Evolutionary conservation across 768 basidiomycete species (phyloP).

Genomic region (Chalciporus pseudorubinellus): DNA sequence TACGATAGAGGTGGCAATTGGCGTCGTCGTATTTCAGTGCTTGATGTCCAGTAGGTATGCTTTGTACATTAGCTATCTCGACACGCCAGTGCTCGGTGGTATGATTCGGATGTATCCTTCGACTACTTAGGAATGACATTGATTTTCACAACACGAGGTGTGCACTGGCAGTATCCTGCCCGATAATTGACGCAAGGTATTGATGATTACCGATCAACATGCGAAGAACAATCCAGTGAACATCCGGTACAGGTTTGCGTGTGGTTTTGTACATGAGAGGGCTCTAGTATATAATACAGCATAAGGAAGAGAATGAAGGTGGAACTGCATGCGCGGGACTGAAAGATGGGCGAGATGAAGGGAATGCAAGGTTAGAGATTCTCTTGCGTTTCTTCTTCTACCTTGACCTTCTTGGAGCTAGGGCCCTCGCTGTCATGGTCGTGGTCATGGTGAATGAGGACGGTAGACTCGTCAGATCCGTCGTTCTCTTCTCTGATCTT

Average conservation of each 20-base stretch:
- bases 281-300: conserved; percentile 15
- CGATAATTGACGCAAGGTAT: not conserved
- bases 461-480: conserved; percentile 24
- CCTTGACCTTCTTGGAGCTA: conserved; percentile 20
- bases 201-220: no score
- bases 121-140: no score
- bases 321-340: not conserved
- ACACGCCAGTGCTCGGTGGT: no score
- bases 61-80: no score
- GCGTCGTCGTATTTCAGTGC: no score
- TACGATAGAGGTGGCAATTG: no score
- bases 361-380: not conserved
- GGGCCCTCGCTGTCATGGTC: conserved; percentile 6
- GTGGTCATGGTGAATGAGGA: conserved; percentile 20
- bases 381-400: conserved; percentile 13
- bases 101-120: no score
- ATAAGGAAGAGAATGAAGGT: not conserved
- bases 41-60: no score
- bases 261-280: conserved; percentile 5
- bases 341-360: not conserved
- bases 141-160: no score
- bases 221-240: not conserved
- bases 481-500: conserved; percentile 20
- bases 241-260: conserved; percentile 1
- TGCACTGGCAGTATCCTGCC: no score